Conservation (phyloP, 192 early-diverging fungal genomes). For the Gryganskiella cystojenkinii region DNA sequence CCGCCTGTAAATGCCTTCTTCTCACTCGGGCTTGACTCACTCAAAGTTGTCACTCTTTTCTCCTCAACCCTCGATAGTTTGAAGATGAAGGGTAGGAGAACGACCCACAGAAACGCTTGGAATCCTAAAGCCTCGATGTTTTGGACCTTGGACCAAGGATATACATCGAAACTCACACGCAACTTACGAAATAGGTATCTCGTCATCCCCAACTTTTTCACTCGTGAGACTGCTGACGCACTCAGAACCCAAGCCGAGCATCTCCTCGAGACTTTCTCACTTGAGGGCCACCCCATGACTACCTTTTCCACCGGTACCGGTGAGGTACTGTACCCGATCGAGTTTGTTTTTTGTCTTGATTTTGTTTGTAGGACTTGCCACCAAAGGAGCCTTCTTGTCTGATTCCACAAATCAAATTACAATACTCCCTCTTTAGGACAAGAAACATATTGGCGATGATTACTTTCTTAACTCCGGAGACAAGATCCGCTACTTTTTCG, state of each 20-base stretch:
- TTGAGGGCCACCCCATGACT: slow-evolving; percentile 78
- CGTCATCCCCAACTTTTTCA: slow-evolving; percentile 75
- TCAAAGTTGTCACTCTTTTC: neutral
- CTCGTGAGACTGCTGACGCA: slow-evolving; percentile 50
- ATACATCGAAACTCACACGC: no score
- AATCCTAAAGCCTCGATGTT: no score
- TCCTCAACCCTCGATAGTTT: slow-evolving; percentile 15
- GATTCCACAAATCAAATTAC: neutral
- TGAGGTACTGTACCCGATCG: slow-evolving; percentile 45
- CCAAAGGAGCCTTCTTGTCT: neutral
- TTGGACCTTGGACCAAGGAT: no score
- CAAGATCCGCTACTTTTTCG: slow-evolving; percentile 90
- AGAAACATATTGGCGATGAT: slow-evolving; percentile 82
- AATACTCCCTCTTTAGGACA: slow-evolving; percentile 19
- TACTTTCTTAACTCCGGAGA: slow-evolving; percentile 91
- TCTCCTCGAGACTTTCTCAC: slow-evolving; percentile 72
- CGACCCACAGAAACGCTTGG: no score
- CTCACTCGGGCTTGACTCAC: neutral
- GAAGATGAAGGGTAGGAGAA: slow-evolving; percentile 48
- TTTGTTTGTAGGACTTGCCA: no score
- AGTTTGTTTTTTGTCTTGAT: no score
- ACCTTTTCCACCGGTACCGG: slow-evolving; percentile 77
- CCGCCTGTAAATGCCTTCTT: neutral
- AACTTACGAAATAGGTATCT: slow-evolving; percentile 57
- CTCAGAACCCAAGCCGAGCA: slow-evolving; percentile 60